phyloP scores from a whole-genome alignment of 1,284 basidiomycete genomes.

The Ustilago bromivora region DNA sequence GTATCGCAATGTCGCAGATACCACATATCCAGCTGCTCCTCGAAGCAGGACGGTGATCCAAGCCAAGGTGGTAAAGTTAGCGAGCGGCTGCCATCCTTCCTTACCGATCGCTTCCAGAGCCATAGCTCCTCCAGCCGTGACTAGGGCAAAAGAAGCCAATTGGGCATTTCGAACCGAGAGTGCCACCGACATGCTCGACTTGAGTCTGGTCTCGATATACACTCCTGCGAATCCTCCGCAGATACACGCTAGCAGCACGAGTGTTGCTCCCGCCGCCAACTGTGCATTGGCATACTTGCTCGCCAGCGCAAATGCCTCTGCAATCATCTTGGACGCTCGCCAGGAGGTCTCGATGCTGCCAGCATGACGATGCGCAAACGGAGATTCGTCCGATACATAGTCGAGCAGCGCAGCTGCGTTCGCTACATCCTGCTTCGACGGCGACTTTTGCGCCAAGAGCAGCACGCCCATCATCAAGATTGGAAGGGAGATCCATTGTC shows the following conservation, averaged over 20 bases:
- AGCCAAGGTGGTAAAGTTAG: constrained; percentile 28
- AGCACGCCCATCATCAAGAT: constrained; percentile 28
- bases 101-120: constrained; percentile 16
- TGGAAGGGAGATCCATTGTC: constrained; percentile 40
- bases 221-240: constrained; percentile 46
- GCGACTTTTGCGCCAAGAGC: constrained; percentile 20
- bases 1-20: constrained; percentile 39
- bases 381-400: constrained; percentile 10
- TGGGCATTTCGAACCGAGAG: constrained; percentile 45
- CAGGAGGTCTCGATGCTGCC: not conserved
- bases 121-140: constrained; percentile 28
- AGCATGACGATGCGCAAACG: constrained; percentile 12
- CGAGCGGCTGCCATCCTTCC: constrained; percentile 19
- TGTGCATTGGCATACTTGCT: constrained; percentile 11
- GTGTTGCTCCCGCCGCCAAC: constrained; percentile 7
- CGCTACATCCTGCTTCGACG: not conserved
- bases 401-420: constrained; percentile 14
- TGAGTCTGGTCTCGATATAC: constrained; percentile 42
- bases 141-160: constrained; percentile 29
- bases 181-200: constrained; percentile 40
- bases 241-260: constrained; percentile 37
- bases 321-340: not conserved
- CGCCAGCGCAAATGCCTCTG: constrained; percentile 16
- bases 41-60: constrained; percentile 39
- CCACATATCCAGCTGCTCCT: constrained; percentile 34